A percentile compares a stretch with the other conserved stretches of the same genome.
These are phyloP conservation scores for Aspergillus sparsus DNA, from an alignment of 495 filamentous ascomycete species.

Conservation along the genomic window DNA sequence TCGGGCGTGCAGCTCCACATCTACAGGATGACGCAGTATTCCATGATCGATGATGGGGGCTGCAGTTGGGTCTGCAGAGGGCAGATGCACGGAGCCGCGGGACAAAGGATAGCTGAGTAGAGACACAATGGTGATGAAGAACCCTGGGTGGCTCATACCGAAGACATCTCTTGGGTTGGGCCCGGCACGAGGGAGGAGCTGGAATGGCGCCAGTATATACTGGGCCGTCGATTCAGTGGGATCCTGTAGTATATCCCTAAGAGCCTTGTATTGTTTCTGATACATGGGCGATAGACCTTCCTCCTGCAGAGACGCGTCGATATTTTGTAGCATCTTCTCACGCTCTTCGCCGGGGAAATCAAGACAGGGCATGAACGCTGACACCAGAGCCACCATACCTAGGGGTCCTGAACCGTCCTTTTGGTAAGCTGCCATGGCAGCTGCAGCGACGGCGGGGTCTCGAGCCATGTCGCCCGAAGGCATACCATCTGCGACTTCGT, in stretches of 20 bases:
- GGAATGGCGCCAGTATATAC: slow-evolving; percentile 28
- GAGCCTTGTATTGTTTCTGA: slow-evolving; percentile 7
- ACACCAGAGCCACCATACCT: slow-evolving; percentile 19
- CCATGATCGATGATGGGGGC: slow-evolving; percentile 48
- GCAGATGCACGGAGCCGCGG: slow-evolving; percentile 55
- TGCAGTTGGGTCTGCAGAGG: slow-evolving; percentile 28
- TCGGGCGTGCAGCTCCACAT: slow-evolving; percentile 49
- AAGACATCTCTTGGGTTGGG: slow-evolving; percentile 17
- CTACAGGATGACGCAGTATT: slow-evolving; percentile 47
- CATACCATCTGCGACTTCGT: slow-evolving; percentile 3
- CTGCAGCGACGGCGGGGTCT: slow-evolving; percentile 15
- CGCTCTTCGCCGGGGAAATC: slow-evolving; percentile 12
- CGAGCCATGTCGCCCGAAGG: slow-evolving; percentile 18
- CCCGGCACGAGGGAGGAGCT: slow-evolving; percentile 10
- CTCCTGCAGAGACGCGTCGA: not conserved
- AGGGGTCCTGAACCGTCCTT: slow-evolving; percentile 26
- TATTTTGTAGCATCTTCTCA: not conserved
- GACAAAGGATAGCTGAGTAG: slow-evolving; percentile 52
- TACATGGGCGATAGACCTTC: not conserved
- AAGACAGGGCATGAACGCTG: slow-evolving; percentile 25
- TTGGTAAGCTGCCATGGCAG: slow-evolving; percentile 27
- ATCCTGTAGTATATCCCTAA: slow-evolving; percentile 15
- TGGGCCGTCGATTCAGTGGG: slow-evolving; percentile 22
- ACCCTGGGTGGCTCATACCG: slow-evolving; percentile 24
- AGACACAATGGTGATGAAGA: slow-evolving; percentile 43